Evolutionary conservation across 345 rosid species (phyloP).

Genomic region (Syzygium jambos): DNA sequence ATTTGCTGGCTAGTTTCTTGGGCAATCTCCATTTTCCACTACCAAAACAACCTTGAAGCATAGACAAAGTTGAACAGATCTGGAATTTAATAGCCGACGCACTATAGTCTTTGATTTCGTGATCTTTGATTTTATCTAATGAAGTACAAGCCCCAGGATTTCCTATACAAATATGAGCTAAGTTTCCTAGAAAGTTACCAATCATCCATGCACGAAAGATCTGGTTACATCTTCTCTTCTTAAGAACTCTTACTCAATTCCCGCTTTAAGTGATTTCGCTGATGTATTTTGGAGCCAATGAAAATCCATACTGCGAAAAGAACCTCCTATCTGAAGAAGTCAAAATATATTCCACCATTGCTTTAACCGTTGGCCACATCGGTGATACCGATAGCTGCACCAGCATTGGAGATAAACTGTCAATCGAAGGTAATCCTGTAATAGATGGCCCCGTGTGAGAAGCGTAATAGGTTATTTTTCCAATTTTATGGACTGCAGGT

Average conservation of each 20-base stretch:
- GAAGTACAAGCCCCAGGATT: neutral
- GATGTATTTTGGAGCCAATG: neutral
- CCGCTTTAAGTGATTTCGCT: neutral
- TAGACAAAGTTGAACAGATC: neutral
- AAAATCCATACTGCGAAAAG: neutral
- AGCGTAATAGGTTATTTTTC: neutral
- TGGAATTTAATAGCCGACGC: neutral
- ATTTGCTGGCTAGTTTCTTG: neutral
- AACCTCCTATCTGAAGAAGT: neutral
- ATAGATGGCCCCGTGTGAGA: neutral
- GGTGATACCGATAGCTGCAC: neutral
- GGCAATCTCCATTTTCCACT: neutral
- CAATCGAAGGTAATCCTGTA: neutral
- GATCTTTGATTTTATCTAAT: neutral
- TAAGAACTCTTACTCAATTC: neutral
- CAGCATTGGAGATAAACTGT: neutral
- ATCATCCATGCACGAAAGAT: neutral
- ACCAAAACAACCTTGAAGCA: neutral
- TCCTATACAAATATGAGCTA: neutral
- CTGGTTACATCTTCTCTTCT: neutral
- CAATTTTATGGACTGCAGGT: conserved; percentile 41
- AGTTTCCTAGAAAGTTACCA: neutral
- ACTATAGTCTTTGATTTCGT: neutral
- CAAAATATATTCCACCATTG: neutral
- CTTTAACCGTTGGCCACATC: neutral